Base-by-base conservation (phyloP, 306 rosid genomes). In the Quercus mongolica region DNA sequence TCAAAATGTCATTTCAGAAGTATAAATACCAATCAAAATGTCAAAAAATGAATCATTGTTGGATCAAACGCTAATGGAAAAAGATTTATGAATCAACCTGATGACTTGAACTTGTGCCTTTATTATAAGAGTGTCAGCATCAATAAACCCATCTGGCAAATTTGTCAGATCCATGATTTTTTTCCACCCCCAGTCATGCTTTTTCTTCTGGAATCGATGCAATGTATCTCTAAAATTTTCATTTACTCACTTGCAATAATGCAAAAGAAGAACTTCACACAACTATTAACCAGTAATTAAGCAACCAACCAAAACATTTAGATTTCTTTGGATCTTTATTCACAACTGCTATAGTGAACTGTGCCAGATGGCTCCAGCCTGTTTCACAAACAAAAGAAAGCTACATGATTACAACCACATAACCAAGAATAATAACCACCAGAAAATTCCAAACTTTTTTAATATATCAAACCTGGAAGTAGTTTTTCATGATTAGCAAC, bases 101-200 rank as follows among this genome's bases (percentile, higher is more conserved):
- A 96, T 96, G 76, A 96, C 98, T 93, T 96, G 99, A 85, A 96
- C 98, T 89, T 96, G 99, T 78, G 99, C 99, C 85, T 90, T 96
- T 83, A 96, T 96, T 85, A 92, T 92, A 75, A 96, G 91, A 69
- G 90, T 90, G 88, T 93, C 99, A 54, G 96, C 52, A 64, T 96
- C 97, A 83, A 96, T 89, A 85, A 96, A 96, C 72, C 99, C 99
- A 68, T 96, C 99, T 73, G 87, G 80, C 72, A 96, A 96, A 90
- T 93, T 96, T 19, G 99, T 88, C 74, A 91, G 89, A 89, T 96
- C 98, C 99, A 93, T 93, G 80, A 93, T 93, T 82, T 96, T 96
- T 79, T 96, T 96, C 99, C 99, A 96, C 71, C 99, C 99, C 99
- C 99, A 96, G 82, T 96, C 99, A 78, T 96, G 99, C 85, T 96